Evolutionary conservation across 768 basidiomycete genomes (phyloP).

Genomic region (Tephrocybe sp.): DNA sequence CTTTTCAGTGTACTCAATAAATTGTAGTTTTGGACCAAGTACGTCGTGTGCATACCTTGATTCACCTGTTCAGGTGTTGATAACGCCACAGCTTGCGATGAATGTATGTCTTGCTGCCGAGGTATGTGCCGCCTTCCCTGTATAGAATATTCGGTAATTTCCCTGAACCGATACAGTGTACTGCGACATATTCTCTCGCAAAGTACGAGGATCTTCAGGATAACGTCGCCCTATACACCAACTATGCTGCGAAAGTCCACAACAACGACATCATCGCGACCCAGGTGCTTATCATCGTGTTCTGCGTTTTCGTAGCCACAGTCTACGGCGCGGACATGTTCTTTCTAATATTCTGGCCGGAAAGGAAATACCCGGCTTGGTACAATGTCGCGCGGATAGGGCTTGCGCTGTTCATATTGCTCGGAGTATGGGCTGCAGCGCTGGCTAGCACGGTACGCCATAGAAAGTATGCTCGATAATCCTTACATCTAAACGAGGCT

Average conservation of each 20-base stretch:
- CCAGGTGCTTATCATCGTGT: slow-evolving; percentile 30
- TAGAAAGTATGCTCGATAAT: too few relatives aligned
- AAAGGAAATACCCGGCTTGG: slow-evolving; percentile 31
- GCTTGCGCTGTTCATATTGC: slow-evolving; percentile 23
- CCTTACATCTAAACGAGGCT: too few relatives aligned
- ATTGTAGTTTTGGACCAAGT: slow-evolving; percentile 14
- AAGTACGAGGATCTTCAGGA: slow-evolving; percentile 32
- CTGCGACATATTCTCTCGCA: slow-evolving; percentile 34
- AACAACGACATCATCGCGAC: slow-evolving; percentile 31
- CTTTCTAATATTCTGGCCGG: slow-evolving; percentile 35
- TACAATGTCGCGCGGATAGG: slow-evolving; percentile 22
- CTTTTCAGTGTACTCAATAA: background rate
- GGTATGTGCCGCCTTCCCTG: slow-evolving; percentile 9
- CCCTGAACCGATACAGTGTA: slow-evolving; percentile 22
- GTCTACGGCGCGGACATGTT: slow-evolving; percentile 37
- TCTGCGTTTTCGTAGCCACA: slow-evolving; percentile 34
- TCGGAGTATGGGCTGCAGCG: slow-evolving; percentile 27
- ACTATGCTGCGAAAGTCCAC: slow-evolving; percentile 23
- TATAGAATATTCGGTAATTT: too few relatives aligned
- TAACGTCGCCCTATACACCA: slow-evolving; percentile 22
- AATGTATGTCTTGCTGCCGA: slow-evolving; percentile 31
- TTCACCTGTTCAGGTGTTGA: too few relatives aligned
- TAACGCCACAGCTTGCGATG: slow-evolving; percentile 27
- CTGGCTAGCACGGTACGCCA: slow-evolving; percentile 34
- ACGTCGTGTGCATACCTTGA: background rate